These are phyloP conservation scores for Haplosporangium sp. DNA, from an alignment of 371 early-diverging fungal species.

Conservation along the genomic window DNA sequence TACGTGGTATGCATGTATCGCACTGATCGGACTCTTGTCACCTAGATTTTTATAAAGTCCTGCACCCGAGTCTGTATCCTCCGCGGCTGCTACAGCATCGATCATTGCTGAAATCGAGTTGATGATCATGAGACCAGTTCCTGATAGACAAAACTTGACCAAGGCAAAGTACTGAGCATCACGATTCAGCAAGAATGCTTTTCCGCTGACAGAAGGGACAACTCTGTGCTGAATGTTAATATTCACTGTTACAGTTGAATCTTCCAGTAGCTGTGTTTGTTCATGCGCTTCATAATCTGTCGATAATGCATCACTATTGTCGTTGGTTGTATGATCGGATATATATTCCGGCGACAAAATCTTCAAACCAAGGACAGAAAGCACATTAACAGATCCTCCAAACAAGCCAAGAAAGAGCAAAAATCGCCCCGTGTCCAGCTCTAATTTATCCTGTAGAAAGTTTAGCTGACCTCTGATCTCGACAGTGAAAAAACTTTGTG, in stretches of 20 bases:
- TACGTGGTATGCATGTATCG: slow-evolving; percentile 36
- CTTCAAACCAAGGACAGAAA: slow-evolving; percentile 27
- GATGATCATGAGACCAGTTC: slow-evolving; percentile 52
- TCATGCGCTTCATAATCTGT: not conserved
- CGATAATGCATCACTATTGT: not conserved
- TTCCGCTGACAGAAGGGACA: slow-evolving; percentile 31
- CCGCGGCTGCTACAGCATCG: slow-evolving; percentile 24
- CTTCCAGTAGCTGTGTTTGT: slow-evolving; percentile 22
- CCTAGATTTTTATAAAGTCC: not conserved
- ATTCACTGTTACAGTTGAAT: not conserved
- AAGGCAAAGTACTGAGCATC: slow-evolving; percentile 42
- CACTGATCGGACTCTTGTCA: slow-evolving; percentile 13
- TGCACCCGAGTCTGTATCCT: not conserved
- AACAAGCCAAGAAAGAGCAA: slow-evolving; percentile 34
- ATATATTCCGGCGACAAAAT: slow-evolving; percentile 1
- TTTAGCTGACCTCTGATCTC: not conserved
- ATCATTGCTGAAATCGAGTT: slow-evolving; percentile 50
- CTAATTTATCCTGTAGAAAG: not conserved
- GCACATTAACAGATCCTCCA: slow-evolving; percentile 28
- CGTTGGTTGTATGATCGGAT: not conserved
- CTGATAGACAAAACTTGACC: slow-evolving; percentile 41
- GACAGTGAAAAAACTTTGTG: slow-evolving; percentile 33
- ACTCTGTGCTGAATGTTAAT: not conserved
- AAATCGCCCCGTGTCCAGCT: slow-evolving; percentile 31
- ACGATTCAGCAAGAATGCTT: slow-evolving; percentile 30